These are phyloP conservation scores for Tagetes patula DNA, from an alignment of 129 eudicot species.

Conservation along the genomic window DNA sequence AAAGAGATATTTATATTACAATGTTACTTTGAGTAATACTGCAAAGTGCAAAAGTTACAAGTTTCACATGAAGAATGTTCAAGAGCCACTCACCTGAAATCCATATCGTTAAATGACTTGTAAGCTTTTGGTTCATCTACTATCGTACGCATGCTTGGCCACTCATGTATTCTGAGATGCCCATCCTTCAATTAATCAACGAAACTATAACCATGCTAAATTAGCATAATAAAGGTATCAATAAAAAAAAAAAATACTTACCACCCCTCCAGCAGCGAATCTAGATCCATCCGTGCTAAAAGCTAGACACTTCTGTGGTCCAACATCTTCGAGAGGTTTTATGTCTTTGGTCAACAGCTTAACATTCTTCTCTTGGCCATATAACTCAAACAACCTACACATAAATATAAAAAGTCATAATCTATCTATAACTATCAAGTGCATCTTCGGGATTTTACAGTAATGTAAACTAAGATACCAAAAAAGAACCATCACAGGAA, in stretches of 20 bases:
- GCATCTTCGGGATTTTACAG: not conserved
- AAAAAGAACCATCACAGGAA: conserved; percentile 2
- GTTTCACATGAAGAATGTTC: not conserved
- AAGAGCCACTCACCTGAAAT: conserved; percentile 64
- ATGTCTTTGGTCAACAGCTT: conserved; percentile 54
- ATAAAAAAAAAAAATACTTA: conserved; percentile 32
- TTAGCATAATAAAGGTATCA: conserved; percentile 12
- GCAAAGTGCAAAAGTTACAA: too few relatives aligned
- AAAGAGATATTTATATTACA: too few relatives aligned
- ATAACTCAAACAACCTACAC: conserved; percentile 69
- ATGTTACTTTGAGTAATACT: too few relatives aligned
- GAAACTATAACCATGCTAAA: conserved; percentile 21
- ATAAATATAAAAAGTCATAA: conserved; percentile 8
- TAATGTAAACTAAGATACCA: conserved; percentile 12
- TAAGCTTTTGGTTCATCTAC: conserved; percentile 90
- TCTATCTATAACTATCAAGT: too few relatives aligned
- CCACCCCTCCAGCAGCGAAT: conserved; percentile 91
- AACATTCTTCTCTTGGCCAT: conserved; percentile 50
- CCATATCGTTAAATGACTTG: conserved; percentile 86
- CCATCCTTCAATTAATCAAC: conserved; percentile 69
- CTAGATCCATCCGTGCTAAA: conserved; percentile 94
- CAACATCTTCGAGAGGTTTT: conserved; percentile 66
- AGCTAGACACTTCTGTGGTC: conserved; percentile 76
- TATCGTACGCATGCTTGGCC: conserved; percentile 87
- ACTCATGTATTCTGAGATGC: conserved; percentile 86